Conservation (phyloP, 768 basidiomycete genomes). For the Rhodotorula toruloides region DNA sequence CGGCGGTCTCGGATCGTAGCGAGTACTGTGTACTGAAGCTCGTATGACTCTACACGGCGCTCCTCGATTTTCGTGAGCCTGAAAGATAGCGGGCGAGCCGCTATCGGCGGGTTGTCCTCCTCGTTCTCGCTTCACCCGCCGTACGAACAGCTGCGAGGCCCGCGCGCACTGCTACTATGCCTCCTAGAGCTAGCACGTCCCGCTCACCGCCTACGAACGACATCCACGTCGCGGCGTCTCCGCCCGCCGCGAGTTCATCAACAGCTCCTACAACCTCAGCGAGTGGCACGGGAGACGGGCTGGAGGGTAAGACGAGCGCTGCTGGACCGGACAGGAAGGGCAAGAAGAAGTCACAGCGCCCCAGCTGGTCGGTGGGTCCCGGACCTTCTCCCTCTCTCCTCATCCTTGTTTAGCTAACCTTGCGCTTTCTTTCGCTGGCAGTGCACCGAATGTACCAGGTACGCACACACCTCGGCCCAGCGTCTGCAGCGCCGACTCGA, state of each 20-base stretch:
- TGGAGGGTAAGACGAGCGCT: not conserved
- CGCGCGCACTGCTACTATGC: too few relatives aligned
- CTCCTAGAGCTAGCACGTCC: too few relatives aligned
- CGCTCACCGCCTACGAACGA: not conserved
- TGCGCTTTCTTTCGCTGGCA: not conserved
- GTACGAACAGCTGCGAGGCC: too few relatives aligned
- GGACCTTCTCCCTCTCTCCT: not conserved
- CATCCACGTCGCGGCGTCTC: not conserved
- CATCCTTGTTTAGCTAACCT: not conserved
- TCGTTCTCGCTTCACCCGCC: not conserved
- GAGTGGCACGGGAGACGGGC: not conserved
- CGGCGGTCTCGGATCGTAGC: too few relatives aligned
- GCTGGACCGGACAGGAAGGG: not conserved
- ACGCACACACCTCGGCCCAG: not conserved
- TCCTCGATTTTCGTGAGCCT: too few relatives aligned
- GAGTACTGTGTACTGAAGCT: too few relatives aligned
- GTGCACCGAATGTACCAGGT: slow-evolving; percentile 31
- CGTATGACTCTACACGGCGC: too few relatives aligned
- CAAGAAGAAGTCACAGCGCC: slow-evolving; percentile 25
- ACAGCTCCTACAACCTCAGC: not conserved
- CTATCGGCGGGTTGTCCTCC: not conserved
- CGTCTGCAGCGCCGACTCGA: too few relatives aligned
- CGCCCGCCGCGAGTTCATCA: not conserved
- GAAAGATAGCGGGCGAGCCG: not conserved
- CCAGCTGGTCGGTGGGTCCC: slow-evolving; percentile 22